Conservation (phyloP, 1,139 yeast genomes). For the Candida sojae region DNA sequence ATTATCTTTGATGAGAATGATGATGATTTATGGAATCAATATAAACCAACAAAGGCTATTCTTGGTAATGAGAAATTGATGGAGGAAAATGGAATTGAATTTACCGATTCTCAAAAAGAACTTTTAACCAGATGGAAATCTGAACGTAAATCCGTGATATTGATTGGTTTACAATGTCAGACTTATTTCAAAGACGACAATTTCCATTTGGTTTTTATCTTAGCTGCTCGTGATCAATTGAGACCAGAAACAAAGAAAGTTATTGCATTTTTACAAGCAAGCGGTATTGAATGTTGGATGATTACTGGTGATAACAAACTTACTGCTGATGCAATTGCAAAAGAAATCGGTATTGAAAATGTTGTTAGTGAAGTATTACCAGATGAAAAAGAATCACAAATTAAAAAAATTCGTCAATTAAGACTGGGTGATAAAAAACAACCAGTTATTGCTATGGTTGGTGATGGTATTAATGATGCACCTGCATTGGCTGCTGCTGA, state of each 20-base stretch:
- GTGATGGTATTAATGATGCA: slow-evolving; percentile 67
- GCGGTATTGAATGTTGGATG: slow-evolving; percentile 68
- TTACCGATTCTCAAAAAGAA: slow-evolving; percentile 24
- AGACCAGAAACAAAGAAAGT: slow-evolving; percentile 63
- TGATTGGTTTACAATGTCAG: slow-evolving; percentile 48
- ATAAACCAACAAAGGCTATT: slow-evolving; percentile 42
- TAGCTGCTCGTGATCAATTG: slow-evolving; percentile 67
- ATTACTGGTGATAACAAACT: slow-evolving; percentile 66
- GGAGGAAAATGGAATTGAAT: slow-evolving; percentile 39
- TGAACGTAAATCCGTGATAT: slow-evolving; percentile 63
- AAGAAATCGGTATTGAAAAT: slow-evolving; percentile 60
- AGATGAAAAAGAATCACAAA: slow-evolving; percentile 63
- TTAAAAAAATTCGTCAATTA: slow-evolving; percentile 51
- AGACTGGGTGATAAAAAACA: slow-evolving; percentile 18
- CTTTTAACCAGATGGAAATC: slow-evolving; percentile 55
- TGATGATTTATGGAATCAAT: slow-evolving; percentile 28
- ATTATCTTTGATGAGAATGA: slow-evolving; percentile 24
- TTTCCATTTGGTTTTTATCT: slow-evolving; percentile 43
- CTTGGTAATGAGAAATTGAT: slow-evolving; percentile 67
- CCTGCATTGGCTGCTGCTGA: slow-evolving; percentile 63
- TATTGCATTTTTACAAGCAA: slow-evolving; percentile 42
- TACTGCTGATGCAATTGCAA: slow-evolving; percentile 71
- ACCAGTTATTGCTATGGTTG: slow-evolving; percentile 57
- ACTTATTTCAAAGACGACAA: slow-evolving; percentile 25
- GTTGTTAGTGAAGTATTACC: slow-evolving; percentile 79